Evolutionary conservation across 2,329 filamentous ascomycete genomes (phyloP), one percentile per base, ranked within the genome.

Genomic region (Leptographium flavum): DNA sequence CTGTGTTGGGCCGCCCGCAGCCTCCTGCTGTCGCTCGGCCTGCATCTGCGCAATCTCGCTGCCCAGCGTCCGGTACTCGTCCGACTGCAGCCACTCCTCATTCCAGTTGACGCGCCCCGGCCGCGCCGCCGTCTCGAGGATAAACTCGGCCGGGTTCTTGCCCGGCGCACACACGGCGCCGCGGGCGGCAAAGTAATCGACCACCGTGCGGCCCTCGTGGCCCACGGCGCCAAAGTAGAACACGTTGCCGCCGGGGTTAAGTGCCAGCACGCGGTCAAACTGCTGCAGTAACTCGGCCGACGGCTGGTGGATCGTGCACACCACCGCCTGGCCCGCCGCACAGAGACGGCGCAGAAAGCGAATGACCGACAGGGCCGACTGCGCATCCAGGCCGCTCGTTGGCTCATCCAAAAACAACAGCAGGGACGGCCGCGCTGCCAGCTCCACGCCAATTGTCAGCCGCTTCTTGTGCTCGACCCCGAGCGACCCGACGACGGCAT

Each of bases 381-480:
- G 73, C 0, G 68, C 72, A 55, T 83, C 79, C 3, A 83, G 69
- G 39, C 79, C 79, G 22, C 69, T 58, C 43, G 77, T 71, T 8
- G 75, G 76, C 53, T 79, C 75, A 42, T 80, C 76, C 9, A 80
- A 63, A 60, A 79, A 79, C 2, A 79, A 66, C 0, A 78, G 60
- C 1, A 79, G 64, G 45, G 68, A 67, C 6, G 90, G 90, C 66
- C 92, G 94, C 7, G 90, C 90, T 36, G 87, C 88, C 22, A 96
- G 73, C 60, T 96, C 90, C n/a, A 96, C 88, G 63, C 87, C 90
- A 51, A 96, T 52, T 0, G 88, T 95, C 7, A 95, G 72, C 56
- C 87, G 83, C 62, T 81, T 81, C 42, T 76, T 69, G 60, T 81
- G 77, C 55, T 81, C 77, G 14, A 79, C 74, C 57, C 85, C 85